Evolutionary conservation across 176 grass and related monocot species (phyloP), one percentile per base, ranked within the genome.

Genomic region (Phyllostachys edulis): DNA sequence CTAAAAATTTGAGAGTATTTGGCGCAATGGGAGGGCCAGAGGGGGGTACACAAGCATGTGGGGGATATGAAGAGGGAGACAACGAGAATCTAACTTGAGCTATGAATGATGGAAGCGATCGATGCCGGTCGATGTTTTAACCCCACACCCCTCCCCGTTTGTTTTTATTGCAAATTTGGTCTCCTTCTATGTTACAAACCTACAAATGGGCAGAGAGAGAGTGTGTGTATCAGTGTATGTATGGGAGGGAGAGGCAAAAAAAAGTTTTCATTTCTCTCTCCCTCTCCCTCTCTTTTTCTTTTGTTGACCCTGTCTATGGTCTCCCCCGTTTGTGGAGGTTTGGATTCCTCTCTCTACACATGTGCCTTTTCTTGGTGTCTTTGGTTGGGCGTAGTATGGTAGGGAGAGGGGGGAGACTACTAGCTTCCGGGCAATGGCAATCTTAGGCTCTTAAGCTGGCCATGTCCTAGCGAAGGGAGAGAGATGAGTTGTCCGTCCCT

Each of bases 71-170:
- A 87, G 87, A 79, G 89, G 91, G 93, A 96, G 96, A 99, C 96
- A 96, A 82, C 88, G 88, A 87, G 93, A 99, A 99, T 99, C 96
- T 99, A 92, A 91, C 73, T 88, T 86, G 81, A 83, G 91, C 87
- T 84, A 89, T 85, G 93, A 88, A 90, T 98, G 91, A 93, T 99
- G 88, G 91, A 92, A 78, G 89, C 82, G 91, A 92, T 90, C 69
- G 87, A 73, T 92, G 87, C 87, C 81, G 89, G 91, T 94, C 96
- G 88, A 96, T 90, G 85, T 74, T 96, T 92, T 95, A 86, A 69
- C 85, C 89, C 77, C 82, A 87, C 89, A 79, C 29, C 82, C 88
- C 87, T 83, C 73, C 54, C 50, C 41, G 20, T 91, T 95, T 97
- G 85, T 93, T 93, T 85, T 90, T 90, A 90, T 93, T 87, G 85